Evolutionary conservation across 257 asterid species (phyloP).

Genomic region (Nicotiana benthamiana): DNA sequence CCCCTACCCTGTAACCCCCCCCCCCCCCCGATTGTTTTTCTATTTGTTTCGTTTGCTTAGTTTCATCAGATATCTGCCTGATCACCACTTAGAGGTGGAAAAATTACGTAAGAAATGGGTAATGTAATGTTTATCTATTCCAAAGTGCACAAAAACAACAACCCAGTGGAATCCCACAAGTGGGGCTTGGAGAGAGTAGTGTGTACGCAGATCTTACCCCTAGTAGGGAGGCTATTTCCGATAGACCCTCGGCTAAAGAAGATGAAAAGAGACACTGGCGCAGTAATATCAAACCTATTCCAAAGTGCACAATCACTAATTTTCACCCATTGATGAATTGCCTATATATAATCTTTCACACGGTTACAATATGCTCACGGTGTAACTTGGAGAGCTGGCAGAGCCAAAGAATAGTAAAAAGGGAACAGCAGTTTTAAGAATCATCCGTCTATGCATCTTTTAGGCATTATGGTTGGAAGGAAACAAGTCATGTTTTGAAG

Average conservation of each 20-base stretch:
- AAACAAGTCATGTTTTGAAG: no score
- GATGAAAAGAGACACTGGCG: no score
- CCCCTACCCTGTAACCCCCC: background rate
- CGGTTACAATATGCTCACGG: background rate
- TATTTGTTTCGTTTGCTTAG: background rate
- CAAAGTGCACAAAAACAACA: background rate
- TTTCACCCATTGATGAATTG: background rate
- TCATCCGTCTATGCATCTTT: no score
- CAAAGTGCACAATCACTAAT: background rate
- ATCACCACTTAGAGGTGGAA: background rate
- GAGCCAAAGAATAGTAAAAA: no score
- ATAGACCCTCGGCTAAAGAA: no score
- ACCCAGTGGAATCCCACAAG: no score
- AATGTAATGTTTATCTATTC: background rate
- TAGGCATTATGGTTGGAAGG: no score
- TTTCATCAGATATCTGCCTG: background rate
- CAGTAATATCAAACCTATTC: background rate
- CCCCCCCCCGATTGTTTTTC: background rate
- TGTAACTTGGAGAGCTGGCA: background rate
- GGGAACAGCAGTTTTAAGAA: no score
- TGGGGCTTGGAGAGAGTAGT: no score
- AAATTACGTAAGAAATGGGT: background rate
- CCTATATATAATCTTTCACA: background rate
- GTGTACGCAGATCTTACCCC: no score
- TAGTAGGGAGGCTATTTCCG: no score